Base-by-base conservation (phyloP, 805 yeast species). In the Yarrowia deformans region DNA sequence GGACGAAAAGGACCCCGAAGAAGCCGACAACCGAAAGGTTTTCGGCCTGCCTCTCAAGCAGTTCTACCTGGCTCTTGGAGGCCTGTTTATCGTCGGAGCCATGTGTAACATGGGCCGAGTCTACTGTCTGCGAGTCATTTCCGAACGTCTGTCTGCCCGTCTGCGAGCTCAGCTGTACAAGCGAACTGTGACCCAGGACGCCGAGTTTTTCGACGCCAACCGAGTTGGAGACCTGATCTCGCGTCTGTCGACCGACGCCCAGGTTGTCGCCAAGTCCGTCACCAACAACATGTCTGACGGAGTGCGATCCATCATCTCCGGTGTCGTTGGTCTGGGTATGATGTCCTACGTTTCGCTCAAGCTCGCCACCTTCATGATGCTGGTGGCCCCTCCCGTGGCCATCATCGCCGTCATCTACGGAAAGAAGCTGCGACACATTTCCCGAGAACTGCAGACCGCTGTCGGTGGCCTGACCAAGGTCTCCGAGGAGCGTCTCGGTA, bases 251-350 rank as follows among this genome's bases (percentile, higher is more conserved):
- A 89, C 91, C 50, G 98, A 94, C 77, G 90, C 97, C 0, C 91
- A 93, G 39, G 87, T 94, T 54, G 96, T 94, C 14, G 85, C 97
- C 8, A 87, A 89, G 74, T 87, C 97, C 0, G 86, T 94, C 19
- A 91, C 97, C 42, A 94, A 90, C 73, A 93, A 94, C 77, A 84
- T 94, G 32, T 89, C 95, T 69, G 98, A 94, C 77, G 98, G 98
- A n/a, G 83, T 93, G 45, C 81, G 98, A 70, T 88, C 98, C 0
- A 77, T 88, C 0, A 86, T 94, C 23, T 87, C 92, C 74, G 97
- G 97, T 0, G 81, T 85, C 58, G 97, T 91, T 49, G 98, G 98
- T 8, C 80, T 93, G 58, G 85, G 91, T 3, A 92, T 93, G 97
- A 94, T 94, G 98, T 82, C 91, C 71, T 87, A 87, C 73, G 95